Evolutionary conservation across 2,329 filamentous ascomycete species (phyloP).

Genomic region (Fusarium euwallaceae): DNA sequence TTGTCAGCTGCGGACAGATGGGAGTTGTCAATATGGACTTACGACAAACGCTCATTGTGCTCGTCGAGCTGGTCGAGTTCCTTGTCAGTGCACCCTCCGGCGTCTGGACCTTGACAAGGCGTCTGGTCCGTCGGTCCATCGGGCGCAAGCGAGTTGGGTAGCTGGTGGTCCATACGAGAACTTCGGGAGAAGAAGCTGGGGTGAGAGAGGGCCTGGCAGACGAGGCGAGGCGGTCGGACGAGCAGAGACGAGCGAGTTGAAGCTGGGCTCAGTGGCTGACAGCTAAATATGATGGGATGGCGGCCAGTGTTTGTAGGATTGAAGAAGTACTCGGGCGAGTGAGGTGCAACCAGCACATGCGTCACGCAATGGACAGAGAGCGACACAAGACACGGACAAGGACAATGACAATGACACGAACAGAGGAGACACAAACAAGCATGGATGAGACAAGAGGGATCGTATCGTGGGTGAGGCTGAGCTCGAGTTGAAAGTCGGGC

Average conservation of each 20-base stretch:
- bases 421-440: background rate
- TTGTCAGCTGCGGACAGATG: constrained; percentile 8
- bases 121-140: constrained; percentile 13
- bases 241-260: background rate
- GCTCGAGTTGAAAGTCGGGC: background rate
- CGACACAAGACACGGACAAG: background rate
- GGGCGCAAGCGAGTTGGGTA: background rate
- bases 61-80: background rate
- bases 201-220: background rate
- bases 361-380: constrained; percentile 18
- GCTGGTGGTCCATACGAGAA: constrained; percentile 1
- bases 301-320: constrained; percentile 2
- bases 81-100: constrained; percentile 19
- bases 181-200: background rate
- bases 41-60: constrained; percentile 8
- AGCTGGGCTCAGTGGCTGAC: background rate
- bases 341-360: constrained; percentile 7
- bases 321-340: background rate
- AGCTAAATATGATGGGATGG: background rate
- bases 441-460: constrained; percentile 26
- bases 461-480: constrained; percentile 33
- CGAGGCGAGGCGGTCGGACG: background rate
- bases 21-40: background rate
- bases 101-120: constrained; percentile 11
- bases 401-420: background rate